Evolutionary conservation across 768 basidiomycete species (phyloP), one percentile per base, ranked within the genome.

Genomic region (Naematelia encephala): DNA sequence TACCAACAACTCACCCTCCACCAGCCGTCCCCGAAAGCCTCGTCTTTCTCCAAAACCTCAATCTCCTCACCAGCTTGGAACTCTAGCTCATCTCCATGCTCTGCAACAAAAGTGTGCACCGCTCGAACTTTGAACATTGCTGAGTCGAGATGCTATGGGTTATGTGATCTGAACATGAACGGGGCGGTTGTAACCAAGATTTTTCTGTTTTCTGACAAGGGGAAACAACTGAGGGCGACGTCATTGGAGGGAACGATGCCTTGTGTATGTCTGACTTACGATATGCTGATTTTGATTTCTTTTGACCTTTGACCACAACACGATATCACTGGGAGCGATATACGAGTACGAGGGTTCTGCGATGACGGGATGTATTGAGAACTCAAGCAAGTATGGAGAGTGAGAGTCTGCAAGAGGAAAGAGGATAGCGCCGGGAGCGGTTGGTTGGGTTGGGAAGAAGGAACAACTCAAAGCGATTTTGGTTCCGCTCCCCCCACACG

Each of bases 11-110:
- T 72, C 56, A 86, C 87, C 82, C 85, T 83, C 91, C 91, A 98
- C 96, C 96, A 98, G 16, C 94, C 96, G 77, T 99, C 96, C 19
- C 84, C 84, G 74, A 89, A 98, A 57, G 84, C 78, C 64, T 98
- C 96, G 72, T 98, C 96, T 79, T 85, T 90, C 80, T 98, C 94
- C 43, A 97, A 57, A 26, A 99, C 85, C 70, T 90, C 87, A 66
- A 98, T 90, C 56, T 84, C 81, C 66, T 98, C 91, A 1, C 93
- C 93, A 3, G 86, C 86, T 44, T 79, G 81, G 74, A 98, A 96
- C 0, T 85, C 68, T 39, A 98, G 83, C 78, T 99, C 96, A 77
- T 99, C 96, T 52, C 89, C 89, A 77, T 97, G 85, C 80, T 99
- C 92, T 2, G 96, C 93, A 3, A 79, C 68, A 67, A 97, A 98